Conservation (phyloP, 1,284 basidiomycete species). For the Fomes fomentarius region DNA sequence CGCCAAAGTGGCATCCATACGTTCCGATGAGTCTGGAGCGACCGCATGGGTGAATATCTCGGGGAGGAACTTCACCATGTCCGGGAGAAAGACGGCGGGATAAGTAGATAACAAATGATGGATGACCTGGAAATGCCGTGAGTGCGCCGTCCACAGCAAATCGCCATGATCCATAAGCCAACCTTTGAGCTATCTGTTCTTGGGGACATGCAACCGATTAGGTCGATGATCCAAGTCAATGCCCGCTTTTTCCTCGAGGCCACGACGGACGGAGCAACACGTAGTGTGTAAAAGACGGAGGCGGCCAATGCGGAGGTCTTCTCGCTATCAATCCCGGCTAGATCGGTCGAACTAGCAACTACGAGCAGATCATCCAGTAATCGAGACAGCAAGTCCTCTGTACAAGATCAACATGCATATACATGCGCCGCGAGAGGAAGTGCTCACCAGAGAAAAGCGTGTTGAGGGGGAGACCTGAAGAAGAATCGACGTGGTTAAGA, state of each 20-base stretch:
- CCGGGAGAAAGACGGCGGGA: conserved; percentile 36
- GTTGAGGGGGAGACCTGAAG: conserved; percentile 47
- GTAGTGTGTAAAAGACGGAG: conserved; percentile 52
- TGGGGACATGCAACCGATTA: conserved; percentile 28
- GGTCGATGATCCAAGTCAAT: conserved; percentile 35
- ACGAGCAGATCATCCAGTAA: conserved; percentile 44
- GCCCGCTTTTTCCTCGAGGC: conserved; percentile 33
- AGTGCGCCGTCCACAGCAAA: not conserved
- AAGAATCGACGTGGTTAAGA: conserved; percentile 51
- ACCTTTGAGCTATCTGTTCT: conserved; percentile 32
- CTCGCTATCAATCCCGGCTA: conserved; percentile 44
- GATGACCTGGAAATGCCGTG: conserved; percentile 39
- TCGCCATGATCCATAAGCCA: conserved; percentile 31
- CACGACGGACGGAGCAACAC: conserved; percentile 45
- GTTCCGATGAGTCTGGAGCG: conserved; percentile 36
- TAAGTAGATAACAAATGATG: conserved; percentile 39
- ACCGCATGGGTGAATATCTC: conserved; percentile 39
- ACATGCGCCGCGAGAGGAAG: not conserved
- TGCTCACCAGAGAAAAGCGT: conserved; percentile 51
- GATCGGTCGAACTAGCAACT: conserved; percentile 33
- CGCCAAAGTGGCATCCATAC: conserved; percentile 42
- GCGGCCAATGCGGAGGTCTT: conserved; percentile 52
- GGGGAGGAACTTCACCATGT: conserved; percentile 40
- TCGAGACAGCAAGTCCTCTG: conserved; percentile 44
- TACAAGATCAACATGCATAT: conserved; percentile 4